Evolutionary conservation across 371 early-diverging fungal genomes (phyloP), one percentile per base, ranked within the genome.

Genomic region (Capillidium heterosporum): DNA sequence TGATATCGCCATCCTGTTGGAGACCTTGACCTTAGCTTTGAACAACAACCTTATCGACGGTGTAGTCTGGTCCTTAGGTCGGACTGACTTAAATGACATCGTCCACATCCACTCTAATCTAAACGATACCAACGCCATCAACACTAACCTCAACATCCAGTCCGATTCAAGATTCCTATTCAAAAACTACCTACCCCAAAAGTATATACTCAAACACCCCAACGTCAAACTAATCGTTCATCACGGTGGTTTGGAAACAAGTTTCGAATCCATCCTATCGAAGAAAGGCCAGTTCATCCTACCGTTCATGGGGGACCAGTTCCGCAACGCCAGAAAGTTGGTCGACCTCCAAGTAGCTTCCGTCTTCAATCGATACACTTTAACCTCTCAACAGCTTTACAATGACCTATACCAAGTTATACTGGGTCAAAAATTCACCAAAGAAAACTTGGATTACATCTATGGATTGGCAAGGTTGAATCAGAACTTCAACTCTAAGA

Each of bases 161-260:
- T 10, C 8, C 1, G 31, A 43, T 19, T 1, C 28, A 44, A 19
- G 17, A 2, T 28, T 31, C 11, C 3, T 31, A 15, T 21, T 21
- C 15, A 49, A 21, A 4, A 13, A 49, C 5, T 40, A 46, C 26
- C 48, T 53, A 15, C 53, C 53, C 15, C 59, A 59, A 23, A 29
- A 31, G 2, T 21, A 48, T 21, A 43, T 59, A 11, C 40, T 59
- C 28, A 35, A 59, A 8, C 59, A 59, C 41, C 47, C 54, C 4
- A 27, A 35, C 39, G 44, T 46, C 7, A 53, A 54, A 21, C 26
- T 59, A n/a, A 46, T 59, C 39, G 35, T 59, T 17, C 31, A 43
- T 47, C 59, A 59, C 35, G 51, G 55, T 13, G 59, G 59, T 35
- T n/a, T 59, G 7, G 59, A 46, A 10, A 28, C 47, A 1, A 24